These are phyloP conservation scores for Floccularia luteovirens DNA, from an alignment of 768 basidiomycete genomes.

Conservation along the genomic window DNA sequence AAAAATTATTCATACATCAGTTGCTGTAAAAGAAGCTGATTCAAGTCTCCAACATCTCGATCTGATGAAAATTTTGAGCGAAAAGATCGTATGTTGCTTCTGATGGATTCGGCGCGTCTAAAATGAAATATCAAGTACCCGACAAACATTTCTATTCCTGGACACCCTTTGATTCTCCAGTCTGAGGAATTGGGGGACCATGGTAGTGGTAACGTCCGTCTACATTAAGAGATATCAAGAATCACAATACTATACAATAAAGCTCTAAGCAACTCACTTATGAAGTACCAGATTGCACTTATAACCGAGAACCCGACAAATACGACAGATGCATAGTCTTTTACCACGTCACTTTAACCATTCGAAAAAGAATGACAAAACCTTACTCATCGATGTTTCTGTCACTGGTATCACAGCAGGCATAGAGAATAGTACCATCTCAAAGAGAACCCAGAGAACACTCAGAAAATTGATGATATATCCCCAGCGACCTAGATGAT, in stretches of 20 bases:
- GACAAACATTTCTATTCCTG: too few species aligned
- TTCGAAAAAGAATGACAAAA: not conserved
- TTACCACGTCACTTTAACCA: not conserved
- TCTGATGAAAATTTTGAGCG: too few species aligned
- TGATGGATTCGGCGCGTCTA: too few species aligned
- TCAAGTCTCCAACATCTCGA: too few species aligned
- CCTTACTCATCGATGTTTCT: slow-evolving; percentile 36
- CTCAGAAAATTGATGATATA: slow-evolving; percentile 39
- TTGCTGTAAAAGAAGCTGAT: too few species aligned
- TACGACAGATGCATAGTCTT: slow-evolving; percentile 63
- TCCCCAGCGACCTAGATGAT: slow-evolving; percentile 37
- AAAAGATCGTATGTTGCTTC: too few species aligned
- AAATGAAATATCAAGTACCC: too few species aligned
- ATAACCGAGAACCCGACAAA: slow-evolving; percentile 55
- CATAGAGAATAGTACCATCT: slow-evolving; percentile 65
- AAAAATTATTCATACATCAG: too few species aligned
- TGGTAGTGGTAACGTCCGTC: slow-evolving; percentile 35
- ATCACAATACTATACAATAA: too few species aligned
- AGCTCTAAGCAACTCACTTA: slow-evolving; percentile 41
- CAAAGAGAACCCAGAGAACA: slow-evolving; percentile 52
- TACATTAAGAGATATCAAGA: slow-evolving; percentile 8
- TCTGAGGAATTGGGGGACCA: slow-evolving; percentile 32
- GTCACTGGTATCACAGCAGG: slow-evolving; percentile 54
- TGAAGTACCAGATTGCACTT: slow-evolving; percentile 53
- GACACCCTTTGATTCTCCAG: too few species aligned